A percentile compares a stretch with the other conserved stretches of the same genome.
Conservation (phyloP, 352 stramenopile genomes). For the Thraustochytrium sp. region DNA sequence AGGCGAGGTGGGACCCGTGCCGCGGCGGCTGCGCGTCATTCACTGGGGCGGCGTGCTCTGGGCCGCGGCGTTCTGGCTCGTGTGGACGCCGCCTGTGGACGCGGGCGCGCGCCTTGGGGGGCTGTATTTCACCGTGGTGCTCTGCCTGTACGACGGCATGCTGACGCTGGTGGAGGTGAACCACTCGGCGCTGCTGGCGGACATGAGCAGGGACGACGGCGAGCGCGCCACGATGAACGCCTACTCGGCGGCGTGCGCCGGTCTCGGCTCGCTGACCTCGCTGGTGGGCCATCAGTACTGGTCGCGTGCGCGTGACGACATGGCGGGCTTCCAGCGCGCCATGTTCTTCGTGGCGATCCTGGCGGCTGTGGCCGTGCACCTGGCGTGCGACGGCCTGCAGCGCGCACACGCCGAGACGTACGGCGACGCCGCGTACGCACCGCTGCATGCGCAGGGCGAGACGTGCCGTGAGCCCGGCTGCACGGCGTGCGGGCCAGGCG, state of each 20-base stretch:
- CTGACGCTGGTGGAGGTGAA: conserved; percentile 47
- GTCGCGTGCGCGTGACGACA: background rate
- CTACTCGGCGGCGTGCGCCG: conserved; percentile 41
- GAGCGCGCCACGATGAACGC: conserved; percentile 37
- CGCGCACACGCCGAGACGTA: background rate
- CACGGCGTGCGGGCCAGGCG: background rate
- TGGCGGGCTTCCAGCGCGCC: background rate
- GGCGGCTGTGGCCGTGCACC: background rate
- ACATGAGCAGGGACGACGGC: conserved; percentile 9
- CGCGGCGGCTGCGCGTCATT: conserved; percentile 9
- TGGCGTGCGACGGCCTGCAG: background rate
- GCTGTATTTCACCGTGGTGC: background rate
- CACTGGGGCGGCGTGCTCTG: conserved; percentile 29
- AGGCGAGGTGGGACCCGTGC: background rate
- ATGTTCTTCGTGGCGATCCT: background rate
- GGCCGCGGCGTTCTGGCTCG: conserved; percentile 37
- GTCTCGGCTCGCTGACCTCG: conserved; percentile 32
- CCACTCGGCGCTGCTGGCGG: conserved; percentile 41
- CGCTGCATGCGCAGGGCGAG: background rate
- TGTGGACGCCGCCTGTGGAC: conserved; percentile 34
- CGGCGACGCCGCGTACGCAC: background rate
- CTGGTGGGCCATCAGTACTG: conserved; percentile 27
- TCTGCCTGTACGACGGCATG: conserved; percentile 46
- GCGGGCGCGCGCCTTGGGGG: background rate
- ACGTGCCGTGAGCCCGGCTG: background rate